Evolutionary conservation across 805 yeast species (phyloP).

Genomic region (Priceomyces castillae): DNA sequence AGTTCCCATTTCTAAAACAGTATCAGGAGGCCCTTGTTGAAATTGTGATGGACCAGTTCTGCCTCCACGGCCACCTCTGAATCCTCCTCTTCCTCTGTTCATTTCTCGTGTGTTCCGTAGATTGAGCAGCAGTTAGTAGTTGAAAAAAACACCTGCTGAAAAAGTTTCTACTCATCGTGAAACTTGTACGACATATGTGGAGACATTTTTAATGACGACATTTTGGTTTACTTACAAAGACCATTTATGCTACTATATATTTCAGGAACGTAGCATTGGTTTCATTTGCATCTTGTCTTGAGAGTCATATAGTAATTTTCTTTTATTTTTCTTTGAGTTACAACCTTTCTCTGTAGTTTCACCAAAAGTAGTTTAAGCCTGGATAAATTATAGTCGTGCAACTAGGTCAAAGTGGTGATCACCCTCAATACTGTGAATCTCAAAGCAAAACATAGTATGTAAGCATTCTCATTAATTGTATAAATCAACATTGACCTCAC

Average conservation of each 20-base stretch:
- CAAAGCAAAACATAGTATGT: background rate
- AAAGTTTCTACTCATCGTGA: conserved; percentile 5
- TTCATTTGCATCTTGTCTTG: no score
- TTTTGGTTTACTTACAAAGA: background rate
- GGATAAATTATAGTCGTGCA: background rate
- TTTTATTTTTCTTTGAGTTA: no score
- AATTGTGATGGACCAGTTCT: conserved; percentile 71
- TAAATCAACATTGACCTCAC: background rate
- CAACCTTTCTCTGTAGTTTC: no score
- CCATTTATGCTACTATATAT: no score
- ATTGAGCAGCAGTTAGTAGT: background rate
- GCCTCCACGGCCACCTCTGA: conserved; percentile 64
- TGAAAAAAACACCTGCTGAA: background rate
- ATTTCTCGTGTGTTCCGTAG: conserved; percentile 25
- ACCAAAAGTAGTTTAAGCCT: no score
- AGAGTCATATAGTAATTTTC: no score
- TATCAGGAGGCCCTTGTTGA: conserved; percentile 92
- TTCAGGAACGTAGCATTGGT: no score
- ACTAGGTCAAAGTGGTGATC: background rate
- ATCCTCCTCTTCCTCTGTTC: conserved; percentile 74
- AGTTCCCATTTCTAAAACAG: conserved; percentile 91
- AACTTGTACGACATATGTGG: background rate
- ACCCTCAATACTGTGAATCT: background rate
- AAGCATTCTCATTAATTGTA: background rate
- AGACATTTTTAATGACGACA: conserved; percentile 1